Evolutionary conservation across 768 basidiomycete genomes (phyloP).

Genomic region (Lactarius trivialis): DNA sequence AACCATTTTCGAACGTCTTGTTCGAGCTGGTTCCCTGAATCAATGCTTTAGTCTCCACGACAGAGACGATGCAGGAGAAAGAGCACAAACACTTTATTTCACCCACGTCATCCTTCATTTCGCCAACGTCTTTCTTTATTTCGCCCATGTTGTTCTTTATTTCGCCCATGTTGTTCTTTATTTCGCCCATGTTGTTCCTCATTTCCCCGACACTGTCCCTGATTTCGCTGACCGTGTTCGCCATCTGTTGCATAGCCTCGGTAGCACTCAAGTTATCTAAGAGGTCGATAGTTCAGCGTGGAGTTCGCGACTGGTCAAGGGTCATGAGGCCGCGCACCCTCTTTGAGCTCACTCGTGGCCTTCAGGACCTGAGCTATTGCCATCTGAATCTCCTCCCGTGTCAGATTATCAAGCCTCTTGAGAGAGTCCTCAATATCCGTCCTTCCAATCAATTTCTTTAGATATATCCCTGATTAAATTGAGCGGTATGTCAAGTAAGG

Average conservation of each 20-base stretch:
- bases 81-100: not conserved
- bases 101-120: not conserved
- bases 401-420: not conserved
- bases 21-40: not conserved
- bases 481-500: fast-evolving
- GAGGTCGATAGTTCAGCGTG: not conserved
- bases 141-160: not conserved
- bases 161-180: too few relatives aligned
- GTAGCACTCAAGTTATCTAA: not conserved
- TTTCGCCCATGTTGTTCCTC: too few relatives aligned
- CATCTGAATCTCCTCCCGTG: not conserved
- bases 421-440: not conserved
- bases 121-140: not conserved
- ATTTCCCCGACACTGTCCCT: not conserved
- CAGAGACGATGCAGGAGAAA: not conserved
- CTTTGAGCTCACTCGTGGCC: too few relatives aligned
- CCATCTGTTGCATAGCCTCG: not conserved
- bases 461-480: not conserved
- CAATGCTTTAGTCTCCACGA: not conserved
- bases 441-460: not conserved
- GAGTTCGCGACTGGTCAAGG: not conserved
- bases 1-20: not conserved
- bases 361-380: not conserved
- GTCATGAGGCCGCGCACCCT: not conserved
- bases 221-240: not conserved